These are phyloP conservation scores for Ambrosiella cleistominuta DNA, from an alignment of 2,329 filamentous ascomycete genomes.

Conservation along the genomic window DNA sequence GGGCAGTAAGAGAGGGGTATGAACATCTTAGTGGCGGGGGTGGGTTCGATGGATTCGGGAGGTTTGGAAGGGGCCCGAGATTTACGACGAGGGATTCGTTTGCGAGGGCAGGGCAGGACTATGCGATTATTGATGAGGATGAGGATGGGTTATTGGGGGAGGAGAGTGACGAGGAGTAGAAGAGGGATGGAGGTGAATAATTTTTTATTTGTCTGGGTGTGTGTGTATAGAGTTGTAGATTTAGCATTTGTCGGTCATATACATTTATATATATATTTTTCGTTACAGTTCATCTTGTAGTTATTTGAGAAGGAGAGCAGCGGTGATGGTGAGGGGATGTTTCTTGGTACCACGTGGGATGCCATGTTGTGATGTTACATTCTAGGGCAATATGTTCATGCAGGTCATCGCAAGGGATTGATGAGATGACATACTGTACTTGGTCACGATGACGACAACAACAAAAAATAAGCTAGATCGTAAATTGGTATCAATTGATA, in stretches of 20 bases:
- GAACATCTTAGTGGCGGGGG: conserved; percentile 32
- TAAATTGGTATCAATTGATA: no score
- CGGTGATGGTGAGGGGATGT: no score
- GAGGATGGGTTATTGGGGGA: conserved; percentile 89
- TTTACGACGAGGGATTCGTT: conserved; percentile 87
- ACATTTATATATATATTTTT: no score
- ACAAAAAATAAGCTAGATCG: no score
- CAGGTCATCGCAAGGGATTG: no score
- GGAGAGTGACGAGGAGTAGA: conserved; percentile 72
- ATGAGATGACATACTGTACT: no score
- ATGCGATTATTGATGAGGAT: conserved; percentile 75
- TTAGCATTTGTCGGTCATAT: background rate
- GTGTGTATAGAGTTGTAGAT: background rate
- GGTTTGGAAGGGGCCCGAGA: conserved; percentile 36
- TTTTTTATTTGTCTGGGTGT: background rate
- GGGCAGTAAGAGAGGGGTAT: conserved; percentile 36
- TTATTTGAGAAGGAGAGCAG: no score
- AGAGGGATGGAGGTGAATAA: background rate
- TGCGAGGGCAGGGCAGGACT: conserved; percentile 71
- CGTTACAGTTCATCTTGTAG: no score
- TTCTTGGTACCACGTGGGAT: no score
- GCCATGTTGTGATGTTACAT: no score
- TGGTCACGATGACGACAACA: no score
- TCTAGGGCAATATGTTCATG: no score
- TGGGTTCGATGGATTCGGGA: conserved; percentile 20